Base-by-base conservation (phyloP, 148 eudicot species). In the Amaranthus cruentus region DNA sequence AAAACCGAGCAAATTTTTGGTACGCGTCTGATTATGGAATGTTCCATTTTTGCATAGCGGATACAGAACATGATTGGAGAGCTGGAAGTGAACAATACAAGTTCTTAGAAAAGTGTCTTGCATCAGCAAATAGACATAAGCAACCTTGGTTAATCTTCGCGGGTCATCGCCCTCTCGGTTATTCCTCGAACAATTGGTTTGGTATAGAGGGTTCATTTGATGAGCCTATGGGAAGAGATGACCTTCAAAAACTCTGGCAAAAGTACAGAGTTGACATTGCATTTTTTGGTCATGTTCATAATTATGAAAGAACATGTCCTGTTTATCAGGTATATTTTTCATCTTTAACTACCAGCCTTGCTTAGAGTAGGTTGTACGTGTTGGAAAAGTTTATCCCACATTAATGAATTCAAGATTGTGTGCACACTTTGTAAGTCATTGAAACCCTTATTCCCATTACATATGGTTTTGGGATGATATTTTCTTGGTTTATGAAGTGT, bases 131-230 rank as follows among this genome's bases (percentile, higher is more conserved):
- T 74, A 74, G 96, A 52, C 82, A 86, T 68, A 90, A 90, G 53
- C 98, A 93, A 58, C 98, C 98, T 2, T 92, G 96, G 98, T 66
- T 92, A 65, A 87, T 92, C 28, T 92, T 92, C 60, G 83, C 87
- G 9, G 89, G 88, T 66, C 98, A 92, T 74, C 88, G 96, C 10
- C 89, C 84, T 47, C 90, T 93, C 42, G 96, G 96, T 12, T 90
- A 93, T 57, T 88, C 98, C 42, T 93, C 96, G 0, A 69, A 85
- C 48, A 43, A 58, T 8, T 87, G 72, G 59, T 87, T 85, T 48
- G 90, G 85, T 10, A 5, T 7, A 47, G 93, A 88, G 21, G 82
- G 82, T 0, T 52, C 96, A 7, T 93, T 90, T 68, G 85, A 82
- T 6, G 98, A 90, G 81, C 98, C 98, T 3, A 90, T 90, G 96